Evolutionary conservation across 768 basidiomycete species (phyloP), one percentile per base, ranked within the genome.

Genomic region (Ramaria rubella): DNA sequence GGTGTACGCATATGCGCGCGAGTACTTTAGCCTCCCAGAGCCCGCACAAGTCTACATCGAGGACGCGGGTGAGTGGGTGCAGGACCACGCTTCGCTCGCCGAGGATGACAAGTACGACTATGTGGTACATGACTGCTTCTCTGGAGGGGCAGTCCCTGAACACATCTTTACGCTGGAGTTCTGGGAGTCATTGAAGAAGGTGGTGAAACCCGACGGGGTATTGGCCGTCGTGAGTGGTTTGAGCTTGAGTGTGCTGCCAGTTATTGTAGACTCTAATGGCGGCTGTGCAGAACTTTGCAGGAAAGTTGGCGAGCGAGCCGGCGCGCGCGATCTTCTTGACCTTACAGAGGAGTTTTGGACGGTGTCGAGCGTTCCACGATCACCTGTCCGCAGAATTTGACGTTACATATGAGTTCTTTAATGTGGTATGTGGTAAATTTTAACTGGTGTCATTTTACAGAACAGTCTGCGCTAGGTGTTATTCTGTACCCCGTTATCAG

Each of bases 271-370:
- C n/a, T n/a, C n/a, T n/a, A n/a, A n/a, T n/a, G n/a, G n/a, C n/a
- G n/a, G n/a, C n/a, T n/a, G n/a, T n/a, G n/a, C n/a, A 94, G 92
- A 95, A 95, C 67, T 88, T 90, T 67, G 93, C 82, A 0, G 94
- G 94, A n/a, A 69, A 75, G 51, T 65, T 87, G 19, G 72, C 70
- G 24, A 86, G 86, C 0, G 70, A 77, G 45, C 76, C 90, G 0
- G 80, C 86, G 0, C 78, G 75, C 45, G 78, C 87, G 45, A 77
- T 96, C 36, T 68, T 87, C 5, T 68, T 77, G 23, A 98, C 94
- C 0, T 69, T 98, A 2, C 71, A 81, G 58, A 71, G 75, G 43
- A 77, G 75, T n/a, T 94, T 96, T 68, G 75, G 76, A 7, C 78
- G 81, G 62, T 98, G 95, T 65, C 81, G 92, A 21, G 85, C 78